A percentile compares a stretch with the other conserved stretches of the same genome.
Conservation (phyloP, 371 early-diverging fungal species). For the Amoeboaphelidium protococcarum region DNA sequence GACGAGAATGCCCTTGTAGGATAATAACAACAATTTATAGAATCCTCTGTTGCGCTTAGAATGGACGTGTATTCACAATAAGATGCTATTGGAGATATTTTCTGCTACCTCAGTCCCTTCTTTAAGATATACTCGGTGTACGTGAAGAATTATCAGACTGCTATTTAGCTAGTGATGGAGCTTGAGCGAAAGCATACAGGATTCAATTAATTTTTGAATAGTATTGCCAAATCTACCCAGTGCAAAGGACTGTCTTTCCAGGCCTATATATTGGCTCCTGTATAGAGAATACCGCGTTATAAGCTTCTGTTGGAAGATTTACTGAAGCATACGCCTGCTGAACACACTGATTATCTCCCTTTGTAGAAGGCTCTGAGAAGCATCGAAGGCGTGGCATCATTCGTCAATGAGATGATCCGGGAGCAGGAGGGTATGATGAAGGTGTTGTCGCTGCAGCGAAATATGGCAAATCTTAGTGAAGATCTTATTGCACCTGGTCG, state of each 20-base stretch:
- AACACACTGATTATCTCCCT: background rate
- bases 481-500: background rate
- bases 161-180: too few species aligned
- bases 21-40: too few species aligned
- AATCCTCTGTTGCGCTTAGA: too few species aligned
- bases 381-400: background rate
- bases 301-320: background rate
- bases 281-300: background rate
- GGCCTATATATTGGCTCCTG: background rate
- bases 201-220: too few species aligned
- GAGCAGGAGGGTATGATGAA: background rate
- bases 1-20: too few species aligned
- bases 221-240: constrained; percentile 12
- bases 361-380: background rate
- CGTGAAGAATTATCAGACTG: constrained; percentile 16
- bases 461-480: background rate
- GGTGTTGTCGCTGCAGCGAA: background rate
- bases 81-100: constrained; percentile 40
- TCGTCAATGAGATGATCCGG: background rate
- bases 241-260: constrained; percentile 5
- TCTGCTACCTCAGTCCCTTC: constrained; percentile 29
- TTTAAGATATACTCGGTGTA: constrained; percentile 38
- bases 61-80: too few species aligned
- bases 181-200: too few species aligned
- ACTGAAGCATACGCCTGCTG: background rate